phyloP scores from a whole-genome alignment of 1,139 yeast genomes.

The Blastobotrys aristatus region DNA sequence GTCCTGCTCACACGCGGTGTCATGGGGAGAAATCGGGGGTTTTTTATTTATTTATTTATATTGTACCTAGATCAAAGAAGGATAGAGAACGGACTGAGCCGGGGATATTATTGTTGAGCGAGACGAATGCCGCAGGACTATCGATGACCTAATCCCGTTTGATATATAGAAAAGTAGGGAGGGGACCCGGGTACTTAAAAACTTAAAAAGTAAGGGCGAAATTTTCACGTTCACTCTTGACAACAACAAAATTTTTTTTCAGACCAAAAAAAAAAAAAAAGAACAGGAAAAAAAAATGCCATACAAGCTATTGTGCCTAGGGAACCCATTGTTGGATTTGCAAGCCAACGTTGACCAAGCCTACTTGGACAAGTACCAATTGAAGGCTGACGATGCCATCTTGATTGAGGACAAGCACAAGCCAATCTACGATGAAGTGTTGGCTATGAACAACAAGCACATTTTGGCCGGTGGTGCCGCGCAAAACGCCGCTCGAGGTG shows the following conservation, averaged over 20 bases:
- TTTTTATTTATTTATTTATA: too few relatives aligned
- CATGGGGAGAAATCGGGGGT: too few relatives aligned
- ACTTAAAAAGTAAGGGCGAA: too few relatives aligned
- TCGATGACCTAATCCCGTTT: too few relatives aligned
- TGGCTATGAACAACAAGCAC: constrained; percentile 49
- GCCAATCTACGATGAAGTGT: constrained; percentile 74
- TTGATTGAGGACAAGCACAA: constrained; percentile 83
- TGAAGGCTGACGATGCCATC: constrained; percentile 93
- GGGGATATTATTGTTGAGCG: too few relatives aligned
- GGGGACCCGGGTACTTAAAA: too few relatives aligned
- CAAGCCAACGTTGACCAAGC: constrained; percentile 72
- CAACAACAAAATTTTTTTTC: background rate
- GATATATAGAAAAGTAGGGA: too few relatives aligned
- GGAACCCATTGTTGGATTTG: constrained; percentile 79
- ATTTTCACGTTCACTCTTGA: background rate
- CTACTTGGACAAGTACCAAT: constrained; percentile 70
- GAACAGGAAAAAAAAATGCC: background rate
- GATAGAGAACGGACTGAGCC: too few relatives aligned
- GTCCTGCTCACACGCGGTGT: too few relatives aligned
- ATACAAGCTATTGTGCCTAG: constrained; percentile 60
- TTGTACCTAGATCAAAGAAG: too few relatives aligned
- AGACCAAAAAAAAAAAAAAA: background rate
- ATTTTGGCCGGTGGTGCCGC: constrained; percentile 99
- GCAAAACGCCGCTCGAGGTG: constrained; percentile 98
- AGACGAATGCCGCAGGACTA: too few relatives aligned